Evolutionary conservation across 2,329 filamentous ascomycete species (phyloP), one percentile per base, ranked within the genome.

Genomic region (Fusarium odoratissimum): DNA sequence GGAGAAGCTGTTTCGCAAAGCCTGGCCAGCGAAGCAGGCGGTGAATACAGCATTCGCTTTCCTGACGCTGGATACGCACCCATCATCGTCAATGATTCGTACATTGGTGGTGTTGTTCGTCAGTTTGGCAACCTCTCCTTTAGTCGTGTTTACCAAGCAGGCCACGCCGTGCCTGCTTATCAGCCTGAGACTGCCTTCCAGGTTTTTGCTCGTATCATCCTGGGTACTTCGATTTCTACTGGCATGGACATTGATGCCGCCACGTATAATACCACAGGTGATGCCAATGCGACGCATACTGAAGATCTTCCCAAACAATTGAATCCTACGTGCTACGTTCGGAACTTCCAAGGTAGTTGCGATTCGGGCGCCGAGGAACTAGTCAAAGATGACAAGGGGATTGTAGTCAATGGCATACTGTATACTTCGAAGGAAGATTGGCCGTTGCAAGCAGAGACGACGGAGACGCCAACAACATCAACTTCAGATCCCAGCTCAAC

Each of bases 41-140:
- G 80, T 21, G 75, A 81, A 23, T 90, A 92, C 71, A 81, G 84
- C 1, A 80, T 82, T 3, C 81, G 83, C 33, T 96, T 95, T 78
- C 83, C 86, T 4, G 80, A 83, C 0, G 91, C 93, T 1, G 93
- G 93, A 2, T 96, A 96, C 78, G 88, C 90, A 1, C 89, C 91
- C 19, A 90, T 96, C 69, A 83, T 90, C 17, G 90, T 93, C 44
- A 93, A 94, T 77, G 86, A 86, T 31, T 85, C 87, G 11, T 92
- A 92, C 80, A 89, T 91, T 77, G 93, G 89, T 57, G 94, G 93
- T 25, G 88, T 89, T 62, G 93, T 94, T 0, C 88, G 93, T 8
- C 93, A 96, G 80, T 93, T 90, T 75, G 93, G 92, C 16, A 95
- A 95, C 74, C 86, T 93, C 60, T 90, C 87, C 21, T 93, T 93